These are phyloP conservation scores for Lasiodiplodia hormozganensis DNA, from an alignment of 2,329 filamentous ascomycete genomes.

Conservation along the genomic window DNA sequence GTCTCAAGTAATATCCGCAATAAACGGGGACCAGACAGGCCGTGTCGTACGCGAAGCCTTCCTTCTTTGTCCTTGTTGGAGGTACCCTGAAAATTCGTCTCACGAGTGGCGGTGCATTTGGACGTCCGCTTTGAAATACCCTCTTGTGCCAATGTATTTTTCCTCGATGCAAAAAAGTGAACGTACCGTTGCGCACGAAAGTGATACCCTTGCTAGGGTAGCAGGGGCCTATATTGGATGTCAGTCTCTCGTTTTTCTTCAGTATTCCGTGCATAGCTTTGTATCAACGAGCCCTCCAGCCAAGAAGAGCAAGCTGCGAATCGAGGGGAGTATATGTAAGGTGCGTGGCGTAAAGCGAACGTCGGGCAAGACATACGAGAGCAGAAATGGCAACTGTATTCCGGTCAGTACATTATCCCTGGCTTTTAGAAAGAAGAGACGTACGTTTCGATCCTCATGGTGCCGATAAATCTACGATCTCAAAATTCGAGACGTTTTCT, in stretches of 20 bases:
- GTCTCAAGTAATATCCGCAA: neutral
- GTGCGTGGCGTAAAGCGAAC: neutral
- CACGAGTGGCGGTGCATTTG: neutral
- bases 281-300: neutral
- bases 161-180: neutral
- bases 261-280: neutral
- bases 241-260: neutral
- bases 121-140: neutral
- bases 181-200: conserved; percentile 67
- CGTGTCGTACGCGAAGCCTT: neutral
- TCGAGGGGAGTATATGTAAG: neutral
- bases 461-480: conserved; percentile 23
- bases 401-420: neutral
- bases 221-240: conserved; percentile 51
- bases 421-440: neutral
- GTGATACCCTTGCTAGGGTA: conserved; percentile 60
- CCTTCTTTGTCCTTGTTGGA: neutral
- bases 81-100: neutral
- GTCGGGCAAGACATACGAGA: conserved; percentile 5
- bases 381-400: conserved; percentile 5
- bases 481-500: neutral
- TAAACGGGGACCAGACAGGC: neutral
- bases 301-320: neutral
- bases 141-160: conserved; percentile 15
- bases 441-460: conserved; percentile 46